Percentiles rank a stretch among this genome's conserved stretches.
phyloP scores from a whole-genome alignment of 768 basidiomycete genomes.

The Leccinum arenicola region DNA sequence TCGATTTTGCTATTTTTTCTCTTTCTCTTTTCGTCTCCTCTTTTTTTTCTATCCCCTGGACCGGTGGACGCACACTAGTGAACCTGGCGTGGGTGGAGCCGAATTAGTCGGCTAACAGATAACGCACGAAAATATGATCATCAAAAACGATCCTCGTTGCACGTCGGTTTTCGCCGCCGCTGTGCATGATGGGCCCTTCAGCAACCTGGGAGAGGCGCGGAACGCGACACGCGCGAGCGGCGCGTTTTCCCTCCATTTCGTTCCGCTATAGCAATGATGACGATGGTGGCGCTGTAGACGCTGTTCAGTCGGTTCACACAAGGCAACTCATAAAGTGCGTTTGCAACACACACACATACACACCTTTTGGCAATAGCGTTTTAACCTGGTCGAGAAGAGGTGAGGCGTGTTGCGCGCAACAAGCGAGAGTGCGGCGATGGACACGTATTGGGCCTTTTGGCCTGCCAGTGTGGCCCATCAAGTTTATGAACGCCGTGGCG shows the following conservation, averaged over 20 bases:
- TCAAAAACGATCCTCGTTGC: conserved; percentile 5
- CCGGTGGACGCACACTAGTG: not conserved
- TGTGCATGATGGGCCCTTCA: conserved; percentile 11
- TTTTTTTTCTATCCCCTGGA: not conserved
- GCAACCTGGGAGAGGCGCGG: conserved; percentile 6
- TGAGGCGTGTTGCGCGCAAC: conserved; percentile 15
- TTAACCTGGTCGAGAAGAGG: conserved; percentile 11
- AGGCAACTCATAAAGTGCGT: conserved; percentile 5
- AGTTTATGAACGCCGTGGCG: conserved; percentile 21
- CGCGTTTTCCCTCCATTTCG: conserved; percentile 3
- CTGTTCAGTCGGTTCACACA: conserved; percentile 5
- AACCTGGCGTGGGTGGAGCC: conserved; percentile 1
- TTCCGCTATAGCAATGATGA: conserved; percentile 1
- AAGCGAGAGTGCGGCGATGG: conserved; percentile 16
- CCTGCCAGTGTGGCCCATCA: conserved; percentile 11
- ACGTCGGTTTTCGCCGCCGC: conserved; percentile 7
- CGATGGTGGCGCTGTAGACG: conserved; percentile 9
- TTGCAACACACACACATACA: not conserved
- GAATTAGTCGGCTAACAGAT: conserved; percentile 11
- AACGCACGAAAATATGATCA: not conserved
- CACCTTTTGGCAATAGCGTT: conserved; percentile 12
- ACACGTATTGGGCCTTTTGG: conserved; percentile 8
- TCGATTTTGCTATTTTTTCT: not conserved
- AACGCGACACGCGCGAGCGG: conserved; percentile 12
- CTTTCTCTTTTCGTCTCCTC: not conserved